A percentile compares a stretch with the other conserved stretches of the same genome.
Evolutionary conservation across 108 stramenopile genomes (phyloP).

Genomic region (Conticribra weissflogii): DNA sequence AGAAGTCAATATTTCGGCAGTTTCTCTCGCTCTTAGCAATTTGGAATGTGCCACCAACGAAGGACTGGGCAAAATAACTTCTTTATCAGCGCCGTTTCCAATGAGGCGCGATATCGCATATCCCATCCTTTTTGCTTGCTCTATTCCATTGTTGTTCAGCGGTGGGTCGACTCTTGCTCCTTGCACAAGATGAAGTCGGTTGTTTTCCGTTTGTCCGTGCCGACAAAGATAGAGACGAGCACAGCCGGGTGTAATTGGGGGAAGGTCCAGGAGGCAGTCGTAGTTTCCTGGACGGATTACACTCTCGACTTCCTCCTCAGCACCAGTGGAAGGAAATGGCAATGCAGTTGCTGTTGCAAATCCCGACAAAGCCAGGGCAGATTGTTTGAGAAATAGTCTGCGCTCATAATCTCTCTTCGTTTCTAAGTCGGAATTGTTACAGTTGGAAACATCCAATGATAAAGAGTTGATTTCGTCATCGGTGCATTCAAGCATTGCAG

Average conservation of each 20-base stretch:
- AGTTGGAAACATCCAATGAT: too few species aligned
- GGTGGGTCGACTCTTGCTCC: slow-evolving; percentile 74
- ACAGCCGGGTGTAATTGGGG: slow-evolving; percentile 57
- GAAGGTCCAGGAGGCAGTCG: slow-evolving; percentile 68
- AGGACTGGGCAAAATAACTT: slow-evolving; percentile 27
- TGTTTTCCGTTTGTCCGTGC: slow-evolving; percentile 89
- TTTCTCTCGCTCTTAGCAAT: slow-evolving; percentile 62
- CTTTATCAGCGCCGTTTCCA: background rate
- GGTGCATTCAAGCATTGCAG: too few species aligned
- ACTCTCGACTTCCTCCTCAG: background rate
- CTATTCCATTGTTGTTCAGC: slow-evolving; percentile 60
- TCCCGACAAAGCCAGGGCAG: background rate
- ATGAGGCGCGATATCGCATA: slow-evolving; percentile 47
- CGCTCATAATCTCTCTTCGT: background rate
- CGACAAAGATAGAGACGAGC: slow-evolving; percentile 76
- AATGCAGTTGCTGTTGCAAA: background rate
- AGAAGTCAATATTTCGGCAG: slow-evolving; percentile 52
- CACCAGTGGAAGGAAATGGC: background rate
- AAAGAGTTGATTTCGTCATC: too few species aligned
- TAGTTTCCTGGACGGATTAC: slow-evolving; percentile 28
- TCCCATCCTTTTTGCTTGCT: slow-evolving; percentile 58
- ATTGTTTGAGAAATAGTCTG: slow-evolving; percentile 15
- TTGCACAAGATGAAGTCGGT: slow-evolving; percentile 70
- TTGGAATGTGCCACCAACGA: slow-evolving; percentile 50
- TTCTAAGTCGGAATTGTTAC: background rate